A percentile compares a stretch with the other conserved stretches of the same genome.
These are phyloP conservation scores for Malus hybrid DNA, from an alignment of 331 rosid genomes.

Conservation along the genomic window DNA sequence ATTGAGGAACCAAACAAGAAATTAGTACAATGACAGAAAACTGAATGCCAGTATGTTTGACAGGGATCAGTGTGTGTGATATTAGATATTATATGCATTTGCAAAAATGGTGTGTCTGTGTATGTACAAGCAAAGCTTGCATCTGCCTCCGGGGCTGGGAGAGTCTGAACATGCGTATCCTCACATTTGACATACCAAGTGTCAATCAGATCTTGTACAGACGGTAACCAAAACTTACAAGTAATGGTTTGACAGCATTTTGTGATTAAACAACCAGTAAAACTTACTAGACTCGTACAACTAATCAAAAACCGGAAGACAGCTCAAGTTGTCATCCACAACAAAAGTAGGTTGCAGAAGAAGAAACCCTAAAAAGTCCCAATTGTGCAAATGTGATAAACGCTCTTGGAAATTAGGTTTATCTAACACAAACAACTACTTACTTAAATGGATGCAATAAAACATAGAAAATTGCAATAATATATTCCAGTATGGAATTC, in stretches of 20 bases:
- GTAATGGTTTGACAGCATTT: not conserved
- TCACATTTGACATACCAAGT: not conserved
- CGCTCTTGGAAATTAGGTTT: not conserved
- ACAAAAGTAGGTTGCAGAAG: not conserved
- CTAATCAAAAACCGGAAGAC: not conserved
- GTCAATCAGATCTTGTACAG: not conserved
- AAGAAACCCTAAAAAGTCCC: not conserved
- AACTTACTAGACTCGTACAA: not conserved
- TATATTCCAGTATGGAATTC: not conserved
- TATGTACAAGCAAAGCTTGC: not conserved
- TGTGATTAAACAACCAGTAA: not conserved
- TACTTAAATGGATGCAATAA: not conserved
- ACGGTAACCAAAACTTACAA: not conserved
- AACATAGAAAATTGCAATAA: not conserved
- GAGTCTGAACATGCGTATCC: not conserved
- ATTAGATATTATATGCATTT: not conserved
- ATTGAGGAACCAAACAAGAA: not conserved
- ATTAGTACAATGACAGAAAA: not conserved
- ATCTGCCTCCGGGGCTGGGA: not conserved
- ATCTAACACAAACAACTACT: not conserved
- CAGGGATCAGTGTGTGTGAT: not conserved
- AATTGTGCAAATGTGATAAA: not conserved
- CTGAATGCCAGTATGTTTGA: not conserved
- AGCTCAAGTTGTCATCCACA: not conserved
- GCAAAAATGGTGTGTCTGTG: not conserved